Base-by-base conservation (phyloP, 495 filamentous ascomycete species). In the Ramalina peruviana region DNA sequence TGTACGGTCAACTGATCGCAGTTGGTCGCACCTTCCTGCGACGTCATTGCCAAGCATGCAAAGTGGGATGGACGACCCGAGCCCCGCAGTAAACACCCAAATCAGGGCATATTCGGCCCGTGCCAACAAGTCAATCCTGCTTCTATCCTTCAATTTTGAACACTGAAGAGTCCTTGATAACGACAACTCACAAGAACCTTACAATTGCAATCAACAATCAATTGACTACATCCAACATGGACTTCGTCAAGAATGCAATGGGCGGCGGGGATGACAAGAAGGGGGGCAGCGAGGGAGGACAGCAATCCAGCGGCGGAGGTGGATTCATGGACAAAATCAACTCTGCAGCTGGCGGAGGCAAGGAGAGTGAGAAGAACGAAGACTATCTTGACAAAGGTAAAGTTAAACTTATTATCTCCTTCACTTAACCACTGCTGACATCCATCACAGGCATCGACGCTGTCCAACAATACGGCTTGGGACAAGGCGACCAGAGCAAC, bases 361-460 rank as follows among this genome's bases (percentile, higher is more conserved):
- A 61, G 42, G 67, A 75, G 57, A 72, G 77, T 57, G 82, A 86
- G 73, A 75, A 84, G 70, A 79, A 83, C 38, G 81, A 85, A 59
- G 82, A 85, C 61, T 58, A 53, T 0, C 69, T 83, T 25, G 80
- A 83, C 58, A 83, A 84, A 59, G 78, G 76, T 78, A 59, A 21
- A 46, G 2, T 20, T 51, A 15, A 16, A 38, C 6, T 25, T 6
- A 36, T 23, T 36, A 26, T 6, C 40, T n/a, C 25, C 33, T 49
- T 26, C 40, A 37, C 12, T 36, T 26, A 7, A 37, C 17, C 9
- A 23, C 40, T 47, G 36, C 17, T 36, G 46, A 41, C 42, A n/a
- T 25, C 36, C 20, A 36, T 48, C 6, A 46, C 55, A 85, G 83
- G 72, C 13, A 64, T 86, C 62, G 83, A 87, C 59, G 69, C 70